A percentile compares a stretch with the other conserved stretches of the same genome.
Evolutionary conservation across 1,284 basidiomycete genomes (phyloP).

Genomic region (Ceratorhiza oryzae-sativae): DNA sequence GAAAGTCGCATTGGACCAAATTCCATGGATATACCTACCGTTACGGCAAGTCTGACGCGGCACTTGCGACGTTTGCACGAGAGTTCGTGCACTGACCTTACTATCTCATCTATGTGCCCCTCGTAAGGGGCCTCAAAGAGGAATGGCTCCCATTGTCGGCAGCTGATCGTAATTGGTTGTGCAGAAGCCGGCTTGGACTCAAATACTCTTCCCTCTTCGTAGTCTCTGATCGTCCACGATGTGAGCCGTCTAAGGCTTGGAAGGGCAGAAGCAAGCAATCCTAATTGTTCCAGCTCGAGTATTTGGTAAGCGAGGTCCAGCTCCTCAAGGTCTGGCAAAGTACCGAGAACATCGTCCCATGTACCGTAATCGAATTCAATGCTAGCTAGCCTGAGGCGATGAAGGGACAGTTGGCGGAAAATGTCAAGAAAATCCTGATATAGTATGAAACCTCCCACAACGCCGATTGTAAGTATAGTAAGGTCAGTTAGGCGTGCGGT

Average conservation of each 20-base stretch:
- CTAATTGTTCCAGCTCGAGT: background rate
- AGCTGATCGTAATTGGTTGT: background rate
- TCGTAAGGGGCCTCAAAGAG: background rate
- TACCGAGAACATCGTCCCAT: background rate
- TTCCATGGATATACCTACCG: background rate
- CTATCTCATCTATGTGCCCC: background rate
- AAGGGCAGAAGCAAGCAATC: background rate
- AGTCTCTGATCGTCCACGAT: background rate
- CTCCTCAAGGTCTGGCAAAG: background rate
- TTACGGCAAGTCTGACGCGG: too few relatives aligned
- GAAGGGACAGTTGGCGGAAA: background rate
- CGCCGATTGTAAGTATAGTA: background rate
- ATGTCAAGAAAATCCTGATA: background rate
- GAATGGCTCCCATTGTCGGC: background rate
- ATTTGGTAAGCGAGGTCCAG: background rate
- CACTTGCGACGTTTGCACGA: background rate
- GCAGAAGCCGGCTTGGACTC: background rate
- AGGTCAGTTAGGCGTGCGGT: background rate
- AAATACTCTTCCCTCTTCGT: background rate
- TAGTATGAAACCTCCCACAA: background rate
- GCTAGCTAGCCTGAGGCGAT: background rate
- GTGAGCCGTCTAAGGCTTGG: background rate
- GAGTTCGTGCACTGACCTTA: background rate
- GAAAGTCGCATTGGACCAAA: background rate
- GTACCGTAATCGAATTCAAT: background rate